Base-by-base conservation (phyloP, 2,329 filamentous ascomycete species). In the Trichoderma brevicompactum region DNA sequence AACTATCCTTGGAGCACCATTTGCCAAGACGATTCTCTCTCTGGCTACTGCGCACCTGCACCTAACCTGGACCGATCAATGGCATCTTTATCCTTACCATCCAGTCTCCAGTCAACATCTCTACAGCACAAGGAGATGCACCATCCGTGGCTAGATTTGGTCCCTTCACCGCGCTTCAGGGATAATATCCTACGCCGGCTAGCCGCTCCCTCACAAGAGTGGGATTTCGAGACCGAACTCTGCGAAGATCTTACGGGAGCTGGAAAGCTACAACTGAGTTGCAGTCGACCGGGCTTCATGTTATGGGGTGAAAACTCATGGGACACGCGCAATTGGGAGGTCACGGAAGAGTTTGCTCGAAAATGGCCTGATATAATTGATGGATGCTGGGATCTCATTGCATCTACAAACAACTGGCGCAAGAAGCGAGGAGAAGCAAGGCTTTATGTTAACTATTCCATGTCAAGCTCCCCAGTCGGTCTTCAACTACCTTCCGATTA, bases 241-340 rank as follows among this genome's bases (percentile, higher is more conserved):
- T 56, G 53, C 2, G 53, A 56, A 2, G 53, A 56, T 34, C 19
- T 56, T 43, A 44, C 53, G 0, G 53, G 53, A 12, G 53, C 17
- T 5, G 53, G 53, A 12, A 12, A 7, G 0, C 23, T 56, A 7
- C 53, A 56, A 13, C 40, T 56, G 23, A 44, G 40, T 2, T 56
- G 40, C 4, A 56, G 53, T 2, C 40, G 53, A 8, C 53, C 53
- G 1, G 53, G 53, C 15, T 44, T 56, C 7, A 56, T 56, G 53
- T 23, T 56, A 7, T 56, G 53, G 53, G 53, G 53, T 5, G 53
- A 56, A 34, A 56, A 56, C 40, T 56, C 53, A 1, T 56, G 53
- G 53, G 53, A 56, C 5, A 7, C 40, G 15, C 53, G 32, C 15
- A 56, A 56, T 9, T 56, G 53, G 53, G 53, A 56, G 40, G 23